Evolutionary conservation across 805 yeast species (phyloP), one percentile per base, ranked within the genome.

Genomic region (Starmerella riodocensis): DNA sequence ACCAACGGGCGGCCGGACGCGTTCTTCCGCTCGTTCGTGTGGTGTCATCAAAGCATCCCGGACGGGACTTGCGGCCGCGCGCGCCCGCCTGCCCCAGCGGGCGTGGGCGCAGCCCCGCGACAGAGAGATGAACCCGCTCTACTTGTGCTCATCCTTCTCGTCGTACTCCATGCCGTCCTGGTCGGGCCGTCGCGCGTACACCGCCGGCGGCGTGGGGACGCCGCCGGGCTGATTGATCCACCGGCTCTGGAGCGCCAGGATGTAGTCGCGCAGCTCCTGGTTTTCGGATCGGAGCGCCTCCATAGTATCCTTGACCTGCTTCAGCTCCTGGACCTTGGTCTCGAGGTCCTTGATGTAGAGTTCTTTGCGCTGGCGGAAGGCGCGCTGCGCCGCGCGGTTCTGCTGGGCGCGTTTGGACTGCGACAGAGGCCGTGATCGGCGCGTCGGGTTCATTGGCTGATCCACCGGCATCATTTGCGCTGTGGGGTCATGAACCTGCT

Each of bases 341-440:
- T 86, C 94, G 41, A 86, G 65, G 35, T 83, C 88, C 58, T 76
- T 78, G 48, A 86, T 74, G 53, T 83, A 77, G 42, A 73, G 70
- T 53, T 85, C 94, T 55, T 81, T 78, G 45, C 95, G 70, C 55
- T 75, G 76, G 55, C 96, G 71, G 62, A 85, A 86, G 7, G 94
- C 94, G 50, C 82, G 73, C 62, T 86, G 96, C 4, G 96, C 95
- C 45, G 74, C 76, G 54, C 96, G 67, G 64, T 86, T 86, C 61
- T 86, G 96, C 7, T 78, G 85, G 1, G 95, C 95, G 47, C 96
- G 73, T 58, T 82, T 83, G 29, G 91, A 73, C 41, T 67, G 70
- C 18, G 76, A 68, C 31, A 78, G 61, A 14, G 70, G 67, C 40
- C 71, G 58, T 30, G 67, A 41, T 36, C 52, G 51, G 26, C 56